phyloP scores from a whole-genome alignment of 1,139 yeast species.

The Yamadazyma trypodendri region DNA sequence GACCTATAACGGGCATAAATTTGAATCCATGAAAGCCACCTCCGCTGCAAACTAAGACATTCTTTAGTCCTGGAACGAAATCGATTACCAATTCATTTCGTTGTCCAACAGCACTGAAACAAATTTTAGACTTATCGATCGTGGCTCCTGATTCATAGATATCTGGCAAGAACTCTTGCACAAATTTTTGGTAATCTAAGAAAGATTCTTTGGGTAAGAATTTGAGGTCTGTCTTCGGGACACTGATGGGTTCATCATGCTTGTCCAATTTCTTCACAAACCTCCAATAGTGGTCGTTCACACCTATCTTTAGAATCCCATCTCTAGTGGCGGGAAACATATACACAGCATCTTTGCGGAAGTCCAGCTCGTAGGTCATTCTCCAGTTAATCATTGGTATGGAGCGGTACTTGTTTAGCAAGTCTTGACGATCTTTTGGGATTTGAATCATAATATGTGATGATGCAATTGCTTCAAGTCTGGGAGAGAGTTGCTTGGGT shows the following conservation, averaged over 20 bases:
- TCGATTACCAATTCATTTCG: neutral
- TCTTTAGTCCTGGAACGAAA: neutral
- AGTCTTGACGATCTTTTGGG: conserved; percentile 9
- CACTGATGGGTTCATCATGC: neutral
- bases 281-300: conserved; percentile 4
- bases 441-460: conserved; percentile 3
- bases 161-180: conserved; percentile 1
- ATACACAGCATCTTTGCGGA: conserved; percentile 3
- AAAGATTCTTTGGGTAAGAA: conserved; percentile 1
- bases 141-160: conserved; percentile 3
- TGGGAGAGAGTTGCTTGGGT: neutral
- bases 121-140: conserved; percentile 2
- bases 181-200: conserved; percentile 1
- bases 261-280: neutral
- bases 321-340: conserved; percentile 3
- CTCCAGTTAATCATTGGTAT: conserved; percentile 10
- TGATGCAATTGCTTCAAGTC: conserved; percentile 1
- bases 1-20: neutral
- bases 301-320: conserved; percentile 4
- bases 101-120: conserved; percentile 2
- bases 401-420: conserved; percentile 7
- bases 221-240: conserved; percentile 1
- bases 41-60: neutral
- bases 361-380: conserved; percentile 3
- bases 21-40: conserved; percentile 2